Base-by-base conservation (phyloP, 73 alveolate genomes). In the Breviolum minutum region DNA sequence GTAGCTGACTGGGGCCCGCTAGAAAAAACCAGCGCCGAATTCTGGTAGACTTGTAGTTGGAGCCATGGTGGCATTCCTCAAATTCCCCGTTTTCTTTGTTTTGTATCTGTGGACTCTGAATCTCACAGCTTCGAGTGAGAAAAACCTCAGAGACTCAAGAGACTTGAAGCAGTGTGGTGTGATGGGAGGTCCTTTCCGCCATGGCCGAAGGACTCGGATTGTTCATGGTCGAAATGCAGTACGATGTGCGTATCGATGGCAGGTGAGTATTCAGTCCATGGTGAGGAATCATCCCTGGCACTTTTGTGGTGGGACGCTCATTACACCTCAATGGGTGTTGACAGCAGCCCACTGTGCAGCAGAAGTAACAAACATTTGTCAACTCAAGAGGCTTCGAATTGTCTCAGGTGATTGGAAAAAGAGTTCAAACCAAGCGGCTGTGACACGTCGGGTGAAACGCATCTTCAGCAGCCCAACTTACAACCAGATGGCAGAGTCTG, bases 341-440 rank as follows among this genome's bases (percentile, higher is more conserved):
- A 90, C 96, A 7, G 96, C 96, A 24, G 96, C 96, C n/a, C 96
- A 90, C 77, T 90, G 96, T 64, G 96, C 83, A 14, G 68, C 83
- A 68, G 96, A 90, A 29, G 81, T 63, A 22, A 63, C 81, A 19
- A 63, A 86, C 63, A 30, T 90, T 64, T 90, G 97, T 81, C 83
- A 71, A 22, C 83, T 90, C 26, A 64, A 68, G 32, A 90, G 60
- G 76, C 88, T 71, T 12, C 54, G 97, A 73, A 62, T 90, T 17
- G 97, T 90, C 54, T 62, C 96, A 89, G 88, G 88, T 20, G 97
- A 90, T 63, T 90, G 97, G 97, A 90, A 69, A 74, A 62, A 60
- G 69, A 48, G 68, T 81, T 70, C 63, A 6, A 70, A 68, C 26
- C 30, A 71, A 9, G 87, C 66, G 5, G 87, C 74, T 8, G 87